Percentiles rank a stretch among this genome's conserved stretches.
These are phyloP conservation scores for Porphyrellus sp. DNA, from an alignment of 1,284 basidiomycete species.

Conservation along the genomic window DNA sequence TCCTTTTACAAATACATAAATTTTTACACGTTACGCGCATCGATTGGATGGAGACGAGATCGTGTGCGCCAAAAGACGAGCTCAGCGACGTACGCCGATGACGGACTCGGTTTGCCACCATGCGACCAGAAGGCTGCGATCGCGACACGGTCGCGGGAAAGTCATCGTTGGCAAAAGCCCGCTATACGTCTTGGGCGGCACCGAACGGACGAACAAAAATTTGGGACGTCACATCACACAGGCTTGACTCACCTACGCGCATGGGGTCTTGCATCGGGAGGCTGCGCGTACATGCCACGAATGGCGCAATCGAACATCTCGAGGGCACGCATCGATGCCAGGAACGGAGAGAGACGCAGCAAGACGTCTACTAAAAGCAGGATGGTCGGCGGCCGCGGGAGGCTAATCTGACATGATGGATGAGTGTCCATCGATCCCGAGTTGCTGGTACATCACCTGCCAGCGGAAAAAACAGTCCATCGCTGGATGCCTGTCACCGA, in stretches of 20 bases:
- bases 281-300: neutral
- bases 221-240: neutral
- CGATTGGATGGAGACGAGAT: conserved; percentile 14
- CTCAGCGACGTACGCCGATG: conserved; percentile 17
- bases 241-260: conserved; percentile 9
- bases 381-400: conserved; percentile 10
- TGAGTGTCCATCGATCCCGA: conserved; percentile 16
- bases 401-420: conserved; percentile 23
- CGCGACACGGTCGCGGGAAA: conserved; percentile 30
- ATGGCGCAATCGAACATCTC: conserved; percentile 11
- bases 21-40: conserved; percentile 9
- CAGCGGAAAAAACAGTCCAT: conserved; percentile 12
- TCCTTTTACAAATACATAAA: conserved; percentile 11
- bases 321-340: conserved; percentile 7
- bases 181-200: conserved; percentile 9
- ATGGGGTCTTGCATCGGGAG: conserved; percentile 1
- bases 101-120: conserved; percentile 17
- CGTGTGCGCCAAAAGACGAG: neutral
- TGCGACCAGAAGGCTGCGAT: conserved; percentile 19
- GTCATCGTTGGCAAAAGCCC: conserved; percentile 15
- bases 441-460: conserved; percentile 29
- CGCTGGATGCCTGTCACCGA: conserved; percentile 19
- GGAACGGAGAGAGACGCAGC: conserved; percentile 3
- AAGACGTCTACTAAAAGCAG: conserved; percentile 19
- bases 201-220: conserved; percentile 12